A percentile compares a stretch with the other conserved stretches of the same genome.
phyloP scores from a whole-genome alignment of 768 basidiomycete genomes.

The Dioszegia aurantiaca region DNA sequence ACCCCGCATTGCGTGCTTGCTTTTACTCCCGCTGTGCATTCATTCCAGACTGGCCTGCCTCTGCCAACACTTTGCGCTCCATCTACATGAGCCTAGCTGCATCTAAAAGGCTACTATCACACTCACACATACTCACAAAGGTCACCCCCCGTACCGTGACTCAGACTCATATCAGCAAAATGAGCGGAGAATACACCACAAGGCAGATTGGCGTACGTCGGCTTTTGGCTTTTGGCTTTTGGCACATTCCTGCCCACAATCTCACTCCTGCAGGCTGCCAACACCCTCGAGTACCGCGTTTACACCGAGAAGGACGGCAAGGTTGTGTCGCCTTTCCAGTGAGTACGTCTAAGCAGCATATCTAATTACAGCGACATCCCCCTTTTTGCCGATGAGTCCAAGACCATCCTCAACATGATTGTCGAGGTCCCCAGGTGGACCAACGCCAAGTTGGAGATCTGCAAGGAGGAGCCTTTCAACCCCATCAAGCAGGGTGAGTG shows the following conservation, averaged over 20 bases:
- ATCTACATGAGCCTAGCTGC: constrained; percentile 3
- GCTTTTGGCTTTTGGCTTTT: no score
- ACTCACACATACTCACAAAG: constrained; percentile 2
- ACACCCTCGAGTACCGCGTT: constrained; percentile 95
- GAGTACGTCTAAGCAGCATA: constrained; percentile 27
- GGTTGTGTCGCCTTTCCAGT: constrained; percentile 56
- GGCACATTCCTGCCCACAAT: no score
- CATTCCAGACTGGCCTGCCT: background rate
- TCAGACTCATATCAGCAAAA: constrained; percentile 15
- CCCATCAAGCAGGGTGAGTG: constrained; percentile 87
- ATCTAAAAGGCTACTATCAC: constrained; percentile 5
- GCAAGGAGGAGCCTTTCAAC: constrained; percentile 97
- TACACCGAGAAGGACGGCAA: constrained; percentile 86
- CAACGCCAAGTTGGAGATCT: constrained; percentile 99
- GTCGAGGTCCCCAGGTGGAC: constrained; percentile 82
- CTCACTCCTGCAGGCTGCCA: constrained; percentile 71
- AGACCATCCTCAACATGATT: constrained; percentile 80
- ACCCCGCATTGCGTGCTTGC: background rate
- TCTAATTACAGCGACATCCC: constrained; percentile 94
- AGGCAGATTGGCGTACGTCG: constrained; percentile 23
- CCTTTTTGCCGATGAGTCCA: constrained; percentile 91
- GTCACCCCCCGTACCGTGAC: background rate
- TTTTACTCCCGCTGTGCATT: background rate
- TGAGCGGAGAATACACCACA: constrained; percentile 24
- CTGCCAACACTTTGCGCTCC: background rate